A percentile compares a stretch with the other conserved stretches of the same genome.
phyloP scores from a whole-genome alignment of 768 basidiomycete genomes.

The Phylloporus rhodoxanthus region DNA sequence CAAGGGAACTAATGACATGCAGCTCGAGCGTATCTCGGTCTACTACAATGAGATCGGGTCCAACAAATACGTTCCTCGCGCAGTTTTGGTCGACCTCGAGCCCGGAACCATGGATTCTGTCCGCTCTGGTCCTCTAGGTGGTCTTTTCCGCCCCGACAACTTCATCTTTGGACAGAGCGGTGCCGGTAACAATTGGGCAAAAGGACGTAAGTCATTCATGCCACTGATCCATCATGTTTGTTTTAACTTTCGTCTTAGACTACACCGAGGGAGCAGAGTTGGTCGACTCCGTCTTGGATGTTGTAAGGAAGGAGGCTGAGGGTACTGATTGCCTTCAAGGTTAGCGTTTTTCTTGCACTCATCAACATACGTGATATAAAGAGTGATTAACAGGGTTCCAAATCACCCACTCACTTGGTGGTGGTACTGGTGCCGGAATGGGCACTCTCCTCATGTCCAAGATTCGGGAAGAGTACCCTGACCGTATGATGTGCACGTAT shows the following conservation, averaged over 20 bases:
- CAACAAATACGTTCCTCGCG: constrained; percentile 98
- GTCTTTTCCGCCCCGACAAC: constrained; percentile 96
- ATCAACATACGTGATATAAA: constrained; percentile 4
- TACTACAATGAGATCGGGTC: constrained; percentile 96
- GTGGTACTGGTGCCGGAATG: constrained; percentile 99
- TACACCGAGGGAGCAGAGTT: constrained; percentile 97
- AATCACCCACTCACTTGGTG: constrained; percentile 97
- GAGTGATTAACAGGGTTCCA: constrained; percentile 70
- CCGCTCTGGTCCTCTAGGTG: constrained; percentile 83
- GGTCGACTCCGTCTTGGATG: constrained; percentile 95
- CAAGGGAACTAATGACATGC: constrained; percentile 90
- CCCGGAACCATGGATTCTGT: constrained; percentile 95
- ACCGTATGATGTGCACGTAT: constrained; percentile 99
- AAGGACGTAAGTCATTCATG: constrained; percentile 75
- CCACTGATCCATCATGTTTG: rapidly evolving
- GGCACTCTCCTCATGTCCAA: constrained; percentile 98
- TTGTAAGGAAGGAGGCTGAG: constrained; percentile 98
- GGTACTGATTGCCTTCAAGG: constrained; percentile 96
- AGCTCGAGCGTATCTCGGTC: constrained; percentile 95
- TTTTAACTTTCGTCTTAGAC: constrained; percentile 28
- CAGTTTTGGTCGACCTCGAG: constrained; percentile 95
- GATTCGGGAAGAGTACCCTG: constrained; percentile 98
- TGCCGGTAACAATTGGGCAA: constrained; percentile 99
- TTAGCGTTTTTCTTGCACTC: constrained; percentile 30
- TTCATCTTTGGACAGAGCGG: constrained; percentile 97